Conservation (phyloP, 192 early-diverging fungal species). For the Rhizoclosmatium globosum region DNA sequence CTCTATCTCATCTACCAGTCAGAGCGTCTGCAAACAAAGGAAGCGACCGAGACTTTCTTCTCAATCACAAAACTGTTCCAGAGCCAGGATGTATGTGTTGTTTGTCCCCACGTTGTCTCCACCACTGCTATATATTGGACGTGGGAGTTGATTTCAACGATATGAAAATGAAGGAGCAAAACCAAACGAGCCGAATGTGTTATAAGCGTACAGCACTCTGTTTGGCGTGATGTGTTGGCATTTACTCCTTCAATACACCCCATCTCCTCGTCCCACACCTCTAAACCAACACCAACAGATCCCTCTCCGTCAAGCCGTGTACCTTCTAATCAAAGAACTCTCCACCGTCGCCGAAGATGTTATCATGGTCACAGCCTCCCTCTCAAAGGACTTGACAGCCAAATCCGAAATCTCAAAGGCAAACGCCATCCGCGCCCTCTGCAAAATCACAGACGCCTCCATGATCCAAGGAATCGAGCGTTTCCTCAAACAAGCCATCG, state of each 20-base stretch:
- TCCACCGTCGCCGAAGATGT: constrained; percentile 93
- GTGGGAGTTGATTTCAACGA: not conserved
- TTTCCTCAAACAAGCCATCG: constrained; percentile 95
- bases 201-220: no score
- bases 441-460: constrained; percentile 94
- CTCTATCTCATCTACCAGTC: constrained; percentile 91
- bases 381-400: constrained; percentile 97
- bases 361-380: constrained; percentile 94
- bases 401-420: constrained; percentile 92
- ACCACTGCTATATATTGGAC: constrained; percentile 3
- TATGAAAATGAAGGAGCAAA: not conserved
- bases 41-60: constrained; percentile 98
- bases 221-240: not conserved
- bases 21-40: constrained; percentile 88
- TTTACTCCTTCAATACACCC: not conserved
- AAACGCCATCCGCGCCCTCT: constrained; percentile 94
- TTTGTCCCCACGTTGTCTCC: not conserved
- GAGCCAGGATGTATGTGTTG: constrained; percentile 79
- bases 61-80: constrained; percentile 98
- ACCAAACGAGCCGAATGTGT: no score
- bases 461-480: constrained; percentile 97
- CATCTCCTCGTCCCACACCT: not conserved
- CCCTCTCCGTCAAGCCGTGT: constrained; percentile 95
- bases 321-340: constrained; percentile 96
- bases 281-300: constrained; percentile 58